Conservation (phyloP, 257 asterid genomes). For the Verbascum thapsus region DNA sequence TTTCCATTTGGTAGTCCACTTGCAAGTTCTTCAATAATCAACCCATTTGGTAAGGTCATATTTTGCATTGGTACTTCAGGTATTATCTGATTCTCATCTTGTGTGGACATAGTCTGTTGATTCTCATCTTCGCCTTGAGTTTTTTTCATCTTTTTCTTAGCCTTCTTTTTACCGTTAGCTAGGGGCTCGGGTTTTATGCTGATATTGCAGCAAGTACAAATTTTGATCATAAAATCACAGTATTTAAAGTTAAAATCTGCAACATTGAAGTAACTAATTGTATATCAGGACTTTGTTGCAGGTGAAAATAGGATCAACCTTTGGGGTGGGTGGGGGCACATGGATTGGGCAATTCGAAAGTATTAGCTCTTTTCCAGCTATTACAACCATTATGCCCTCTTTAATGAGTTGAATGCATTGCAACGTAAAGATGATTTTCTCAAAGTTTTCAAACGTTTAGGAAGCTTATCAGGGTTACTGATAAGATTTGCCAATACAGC, state of each 20-base stretch:
- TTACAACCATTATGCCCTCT: background rate
- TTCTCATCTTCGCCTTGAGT: slow-evolving; percentile 29
- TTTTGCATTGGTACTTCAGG: slow-evolving; percentile 28
- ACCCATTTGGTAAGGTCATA: slow-evolving; percentile 71
- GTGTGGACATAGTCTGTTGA: slow-evolving; percentile 28
- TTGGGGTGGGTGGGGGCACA: no score
- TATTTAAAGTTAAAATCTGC: slow-evolving; percentile 7
- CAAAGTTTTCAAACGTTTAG: slow-evolving; percentile 8
- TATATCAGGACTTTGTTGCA: background rate
- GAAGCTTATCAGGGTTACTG: slow-evolving; percentile 17
- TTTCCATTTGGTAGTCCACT: slow-evolving; percentile 66
- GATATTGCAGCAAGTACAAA: slow-evolving; percentile 35
- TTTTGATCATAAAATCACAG: background rate
- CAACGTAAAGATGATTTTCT: slow-evolving; percentile 3
- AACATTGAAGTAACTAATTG: slow-evolving; percentile 11
- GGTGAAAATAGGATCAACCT: background rate
- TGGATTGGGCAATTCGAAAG: background rate
- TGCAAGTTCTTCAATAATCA: slow-evolving; percentile 69
- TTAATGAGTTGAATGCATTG: background rate
- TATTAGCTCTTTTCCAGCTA: background rate
- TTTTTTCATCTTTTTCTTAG: slow-evolving; percentile 52
- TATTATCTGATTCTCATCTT: slow-evolving; percentile 32
- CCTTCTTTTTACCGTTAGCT: slow-evolving; percentile 46
- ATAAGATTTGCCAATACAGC: background rate
- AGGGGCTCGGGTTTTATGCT: slow-evolving; percentile 30